A percentile compares a stretch with the other conserved stretches of the same genome.
These are phyloP conservation scores for Mucor velutinosus DNA, from an alignment of 371 early-diverging fungal genomes.

Conservation along the genomic window DNA sequence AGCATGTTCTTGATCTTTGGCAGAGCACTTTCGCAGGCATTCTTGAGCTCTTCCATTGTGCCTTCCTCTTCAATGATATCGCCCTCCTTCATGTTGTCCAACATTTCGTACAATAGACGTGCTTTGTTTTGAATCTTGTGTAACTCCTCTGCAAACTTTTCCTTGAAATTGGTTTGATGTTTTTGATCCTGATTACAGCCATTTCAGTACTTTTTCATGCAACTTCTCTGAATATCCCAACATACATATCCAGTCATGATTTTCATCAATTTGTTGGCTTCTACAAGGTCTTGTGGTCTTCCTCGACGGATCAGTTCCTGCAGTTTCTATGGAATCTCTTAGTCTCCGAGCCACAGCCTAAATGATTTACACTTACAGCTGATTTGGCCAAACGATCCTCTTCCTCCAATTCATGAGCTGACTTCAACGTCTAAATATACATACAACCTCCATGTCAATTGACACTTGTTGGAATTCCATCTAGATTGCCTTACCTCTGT, in stretches of 20 bases:
- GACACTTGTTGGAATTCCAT: not conserved
- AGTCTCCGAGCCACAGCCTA: not conserved
- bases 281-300: conserved; percentile 87
- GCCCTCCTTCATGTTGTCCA: conserved; percentile 69
- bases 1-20: conserved; percentile 76
- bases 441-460: not conserved
- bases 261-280: conserved; percentile 96
- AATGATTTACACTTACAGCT: conserved; percentile 59
- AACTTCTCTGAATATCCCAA: not conserved
- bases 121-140: conserved; percentile 81
- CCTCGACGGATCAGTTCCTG: conserved; percentile 95
- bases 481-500: conserved; percentile 42
- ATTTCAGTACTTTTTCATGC: not conserved
- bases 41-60: conserved; percentile 59
- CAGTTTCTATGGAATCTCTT: conserved; percentile 68
- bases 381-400: conserved; percentile 88
- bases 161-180: conserved; percentile 80
- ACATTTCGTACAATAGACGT: conserved; percentile 76
- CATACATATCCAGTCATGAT: conserved; percentile 93
- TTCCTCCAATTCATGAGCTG: conserved; percentile 91
- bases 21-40: conserved; percentile 59
- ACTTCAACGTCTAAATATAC: conserved; percentile 60
- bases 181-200: conserved; percentile 63
- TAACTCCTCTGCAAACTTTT: conserved; percentile 79
- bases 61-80: conserved; percentile 62